A percentile compares a stretch with the other conserved stretches of the same genome.
Conservation (phyloP, 805 yeast genomes). For the Metschnikowia continentalis region DNA sequence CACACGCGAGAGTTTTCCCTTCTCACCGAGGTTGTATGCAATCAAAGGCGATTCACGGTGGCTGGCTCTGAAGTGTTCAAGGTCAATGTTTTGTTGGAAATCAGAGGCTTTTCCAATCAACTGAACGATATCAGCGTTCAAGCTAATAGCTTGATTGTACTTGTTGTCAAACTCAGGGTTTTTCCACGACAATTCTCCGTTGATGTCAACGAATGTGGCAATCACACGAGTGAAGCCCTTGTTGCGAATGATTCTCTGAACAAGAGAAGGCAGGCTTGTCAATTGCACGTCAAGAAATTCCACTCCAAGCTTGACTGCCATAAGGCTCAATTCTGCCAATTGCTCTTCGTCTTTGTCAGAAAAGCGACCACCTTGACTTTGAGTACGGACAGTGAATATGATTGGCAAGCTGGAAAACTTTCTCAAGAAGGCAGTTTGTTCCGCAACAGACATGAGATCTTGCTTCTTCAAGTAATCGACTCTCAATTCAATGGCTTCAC, state of each 20-base stretch:
- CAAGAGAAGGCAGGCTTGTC: conserved; percentile 54
- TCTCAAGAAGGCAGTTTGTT: conserved; percentile 69
- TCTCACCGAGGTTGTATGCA: conserved; percentile 75
- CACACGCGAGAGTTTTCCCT: conserved; percentile 77
- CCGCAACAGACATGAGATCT: conserved; percentile 56
- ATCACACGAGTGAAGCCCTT: conserved; percentile 67
- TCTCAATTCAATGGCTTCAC: conserved; percentile 78
- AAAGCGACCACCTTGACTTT: conserved; percentile 78
- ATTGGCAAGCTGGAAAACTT: conserved; percentile 66
- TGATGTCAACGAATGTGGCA: conserved; percentile 77
- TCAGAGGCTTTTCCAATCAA: conserved; percentile 73
- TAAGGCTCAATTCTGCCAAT: conserved; percentile 47
- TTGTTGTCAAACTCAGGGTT: conserved; percentile 70
- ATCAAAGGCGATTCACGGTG: conserved; percentile 64
- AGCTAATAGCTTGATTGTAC: conserved; percentile 59
- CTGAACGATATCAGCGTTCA: conserved; percentile 72
- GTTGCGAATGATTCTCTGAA: conserved; percentile 46
- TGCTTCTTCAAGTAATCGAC: conserved; percentile 62
- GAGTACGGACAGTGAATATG: conserved; percentile 74
- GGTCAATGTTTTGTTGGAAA: conserved; percentile 61
- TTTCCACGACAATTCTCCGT: conserved; percentile 61
- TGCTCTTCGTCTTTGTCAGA: conserved; percentile 51
- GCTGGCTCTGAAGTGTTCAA: conserved; percentile 63
- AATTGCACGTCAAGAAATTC: conserved; percentile 80
- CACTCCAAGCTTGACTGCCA: conserved; percentile 75